Evolutionary conservation across 352 stramenopile genomes (phyloP), one percentile per base, ranked within the genome.

Genomic region (Globisporangium uncinulatum): DNA sequence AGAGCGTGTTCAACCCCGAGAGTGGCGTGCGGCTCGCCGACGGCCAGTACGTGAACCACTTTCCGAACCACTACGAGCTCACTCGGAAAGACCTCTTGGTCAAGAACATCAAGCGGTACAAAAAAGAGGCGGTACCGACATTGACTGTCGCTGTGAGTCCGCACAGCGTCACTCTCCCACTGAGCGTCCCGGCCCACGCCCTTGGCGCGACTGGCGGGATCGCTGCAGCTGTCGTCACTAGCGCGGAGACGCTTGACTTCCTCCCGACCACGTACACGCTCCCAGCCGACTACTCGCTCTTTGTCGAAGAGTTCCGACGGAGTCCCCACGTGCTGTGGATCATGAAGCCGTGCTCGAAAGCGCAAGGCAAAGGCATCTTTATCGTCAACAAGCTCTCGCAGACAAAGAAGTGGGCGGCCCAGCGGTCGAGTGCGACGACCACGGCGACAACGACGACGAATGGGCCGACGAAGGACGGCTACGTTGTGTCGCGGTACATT

Each of bases 91-190:
- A 98, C 39, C 75, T 97, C 1, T 82, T 98, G 84, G 88, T 96
- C 3, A 98, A 98, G 59, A 98, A 98, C 70, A 86, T 98, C 54
- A 97, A 97, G 59, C 75, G 89, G 2, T 89, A 89, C 73, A 85
- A 84, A 61, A 85, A 86, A 45, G 79, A 91, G 36, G 78, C 76
- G 31, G 54, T 68, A 0, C 56, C 64, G 1, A 51, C 42, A 47
- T 47, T 20, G 13, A 21, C 42, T n/a, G 7, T 8, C 21, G 49
- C 49, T 44, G 49, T 29, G 24, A 29, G 24, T 29, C 24, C 24
- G 24, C 24, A 29, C 24, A 29, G 24, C 24, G 24, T 29, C 24
- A 4, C 24, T 29, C 19, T 47, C 13, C 20, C 31, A 21, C 8
- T 32, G 29, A 59, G 32, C n/a, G 44, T 32, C 31, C 53, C 44